A percentile compares a stretch with the other conserved stretches of the same genome.
These are phyloP conservation scores for Chytriomyces hyalinus DNA, from an alignment of 192 early-diverging fungal species.

Conservation along the genomic window DNA sequence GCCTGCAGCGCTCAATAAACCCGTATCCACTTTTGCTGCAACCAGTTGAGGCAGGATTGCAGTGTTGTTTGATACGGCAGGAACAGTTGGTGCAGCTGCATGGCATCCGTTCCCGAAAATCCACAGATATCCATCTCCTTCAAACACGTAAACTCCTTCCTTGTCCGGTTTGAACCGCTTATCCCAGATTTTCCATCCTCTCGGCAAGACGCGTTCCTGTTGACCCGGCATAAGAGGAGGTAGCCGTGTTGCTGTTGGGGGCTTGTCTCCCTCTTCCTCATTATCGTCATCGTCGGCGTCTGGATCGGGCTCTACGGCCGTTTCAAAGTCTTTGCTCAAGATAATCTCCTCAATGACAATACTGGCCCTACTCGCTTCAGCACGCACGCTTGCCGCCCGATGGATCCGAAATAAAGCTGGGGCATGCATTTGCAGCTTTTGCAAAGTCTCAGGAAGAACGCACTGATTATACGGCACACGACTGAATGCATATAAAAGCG, in stretches of 20 bases:
- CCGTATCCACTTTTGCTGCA: conserved; percentile 15
- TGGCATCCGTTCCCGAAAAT: not conserved
- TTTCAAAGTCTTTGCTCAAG: conserved; percentile 6
- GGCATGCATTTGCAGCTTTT: not conserved
- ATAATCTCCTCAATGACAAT: conserved; percentile 14
- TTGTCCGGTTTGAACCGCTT: not conserved
- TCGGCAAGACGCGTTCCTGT: not conserved
- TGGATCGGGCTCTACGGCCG: conserved; percentile 7
- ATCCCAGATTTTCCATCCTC: conserved; percentile 4
- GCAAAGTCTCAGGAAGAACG: no score
- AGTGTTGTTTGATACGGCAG: no score
- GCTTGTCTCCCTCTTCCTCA: conserved; percentile 12
- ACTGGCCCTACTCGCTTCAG: not conserved
- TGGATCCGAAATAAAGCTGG: conserved; percentile 8
- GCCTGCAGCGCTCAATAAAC: not conserved
- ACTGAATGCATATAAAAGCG: not conserved
- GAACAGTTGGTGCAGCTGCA: not conserved
- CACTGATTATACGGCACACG: not conserved
- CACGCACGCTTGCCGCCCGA: not conserved
- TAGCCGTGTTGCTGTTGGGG: conserved; percentile 20
- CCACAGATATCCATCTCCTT: conserved; percentile 20
- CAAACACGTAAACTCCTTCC: conserved; percentile 26
- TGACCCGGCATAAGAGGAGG: not conserved
- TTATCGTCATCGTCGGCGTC: conserved; percentile 4
- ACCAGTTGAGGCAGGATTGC: not conserved